Base-by-base conservation (phyloP, 2,329 filamentous ascomycete genomes). In the Penicillium sp. region DNA sequence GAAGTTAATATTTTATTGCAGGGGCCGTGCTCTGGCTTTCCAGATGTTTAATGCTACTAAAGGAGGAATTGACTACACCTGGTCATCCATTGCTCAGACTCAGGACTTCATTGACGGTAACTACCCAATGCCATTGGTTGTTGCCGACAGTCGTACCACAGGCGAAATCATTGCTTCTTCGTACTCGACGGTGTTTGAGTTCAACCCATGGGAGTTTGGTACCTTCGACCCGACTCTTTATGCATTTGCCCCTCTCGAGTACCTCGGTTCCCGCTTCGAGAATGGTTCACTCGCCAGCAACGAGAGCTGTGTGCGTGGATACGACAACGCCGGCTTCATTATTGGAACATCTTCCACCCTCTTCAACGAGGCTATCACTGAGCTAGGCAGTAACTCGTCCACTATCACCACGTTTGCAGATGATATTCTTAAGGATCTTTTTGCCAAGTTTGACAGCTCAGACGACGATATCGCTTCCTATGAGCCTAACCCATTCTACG, bases 341-440 rank as follows among this genome's bases (percentile, higher is more conserved):
- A 91, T 96, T 85, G 92, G 92, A 50, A 96, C 92, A 0, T 91
- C 88, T 22, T 91, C 88, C 1, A 89, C 90, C 0, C 81, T 96
- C 2, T 96, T 96, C 82, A 96, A 96, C 76, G 80, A 87, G 66
- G 84, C 90, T 66, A 76, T 96, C 19, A 79, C 92, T 3, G 76
- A 85, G 11, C 78, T 93, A 54, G 83, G 90, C 62, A 73, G 81
- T 2, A 70, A 78, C 0, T 74, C 81, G 13, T 50, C 48, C 22
- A 13, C 1, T 33, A 67, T 85, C 8, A 81, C 80, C 2, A 70
- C 68, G 5, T 73, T 82, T 31, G 74, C 91, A 37, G 78, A 81
- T 50, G 66, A 78, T 5, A 80, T 82, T 21, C 65, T 90, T 14
- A 69, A 73, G 3, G 63, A 74, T 21, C 71, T 92, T 8, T 77